Base-by-base conservation (phyloP, 805 yeast species). In the Yarrowia alimentaria region DNA sequence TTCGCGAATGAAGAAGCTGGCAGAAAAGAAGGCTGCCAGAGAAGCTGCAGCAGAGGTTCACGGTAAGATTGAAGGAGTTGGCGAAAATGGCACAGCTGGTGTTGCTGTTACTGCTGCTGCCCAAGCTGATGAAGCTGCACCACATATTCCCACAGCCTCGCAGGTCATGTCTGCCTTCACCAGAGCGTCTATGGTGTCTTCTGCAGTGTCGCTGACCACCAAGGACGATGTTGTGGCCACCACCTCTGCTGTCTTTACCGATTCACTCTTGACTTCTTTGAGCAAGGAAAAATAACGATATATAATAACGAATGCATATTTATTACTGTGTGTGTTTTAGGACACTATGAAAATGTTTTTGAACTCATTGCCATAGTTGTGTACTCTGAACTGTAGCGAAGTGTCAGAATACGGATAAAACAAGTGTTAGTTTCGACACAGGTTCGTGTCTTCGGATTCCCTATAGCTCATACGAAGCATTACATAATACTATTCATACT, bases 261-360 rank as follows among this genome's bases (percentile, higher is more conserved):
- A 40, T 16, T 16, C 47, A 10, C 33, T 40, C 2, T 4, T 40
- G 47, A 28, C 25, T 12, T 35, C 42, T 1, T 10, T 35, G 10
- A 6, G 12, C 11, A 6, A 14, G 38, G 16, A 16, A 6, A 16
- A 21, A 22, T 6, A 22, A 35, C 28, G 28, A 35, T 35, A 35
- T n/a, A n/a, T n/a, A n/a, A n/a, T 38, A 38, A 37, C 26, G 45
- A 35, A 35, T 35, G 43, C 43, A 38, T 38, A 38, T 38, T 38
- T 38, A 38, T 38, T 26, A n/a, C 17, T 22, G 38, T 20, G 18
- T 12, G 9, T 21, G 24, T 21, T n/a, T n/a, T n/a, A n/a, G n/a
- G 9, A 21, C 24, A 21, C 8, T 21, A 21, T 21, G n/a, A n/a
- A n/a, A n/a, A n/a, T n/a, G n/a, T n/a, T n/a, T n/a, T n/a, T n/a